Conservation (phyloP, 352 stramenopile species). For the Phytophthora aleatoria region DNA sequence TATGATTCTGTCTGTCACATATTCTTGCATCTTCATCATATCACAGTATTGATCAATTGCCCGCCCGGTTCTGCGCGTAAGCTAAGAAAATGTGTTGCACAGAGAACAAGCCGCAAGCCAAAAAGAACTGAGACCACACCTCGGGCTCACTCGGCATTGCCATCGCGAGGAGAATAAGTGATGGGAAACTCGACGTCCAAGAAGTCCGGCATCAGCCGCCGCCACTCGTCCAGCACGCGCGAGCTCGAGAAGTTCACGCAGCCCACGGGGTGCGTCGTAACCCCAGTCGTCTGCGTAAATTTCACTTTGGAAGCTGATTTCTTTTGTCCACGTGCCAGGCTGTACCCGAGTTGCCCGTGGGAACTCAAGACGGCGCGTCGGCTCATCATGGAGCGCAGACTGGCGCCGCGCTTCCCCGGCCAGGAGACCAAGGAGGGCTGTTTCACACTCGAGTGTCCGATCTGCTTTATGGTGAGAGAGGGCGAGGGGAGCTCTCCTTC, state of each 20-base stretch:
- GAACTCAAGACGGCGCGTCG: conserved; percentile 63
- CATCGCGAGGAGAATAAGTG: conserved; percentile 14
- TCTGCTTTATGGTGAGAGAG: conserved; percentile 76
- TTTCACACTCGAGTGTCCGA: conserved; percentile 81
- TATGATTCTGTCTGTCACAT: neutral
- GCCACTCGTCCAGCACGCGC: conserved; percentile 40
- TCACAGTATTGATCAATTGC: neutral
- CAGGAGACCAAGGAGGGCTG: conserved; percentile 61
- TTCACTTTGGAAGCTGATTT: neutral
- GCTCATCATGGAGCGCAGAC: conserved; percentile 74
- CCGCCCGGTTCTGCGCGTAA: conserved; percentile 15
- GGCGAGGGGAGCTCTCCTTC: neutral
- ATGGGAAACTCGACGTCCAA: conserved; percentile 81
- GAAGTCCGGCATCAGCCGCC: conserved; percentile 17
- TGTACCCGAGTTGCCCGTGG: conserved; percentile 83
- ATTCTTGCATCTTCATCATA: neutral
- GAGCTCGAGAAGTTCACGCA: conserved; percentile 75
- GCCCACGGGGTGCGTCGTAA: conserved; percentile 53
- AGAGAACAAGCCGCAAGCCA: conserved; percentile 11
- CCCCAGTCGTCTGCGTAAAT: neutral
- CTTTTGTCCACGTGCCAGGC: conserved; percentile 29
- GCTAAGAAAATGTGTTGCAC: conserved; percentile 26
- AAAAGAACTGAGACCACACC: conserved; percentile 5
- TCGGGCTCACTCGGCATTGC: conserved; percentile 26
- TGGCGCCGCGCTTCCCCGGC: conserved; percentile 74